Evolutionary conservation across 2,329 filamentous ascomycete genomes (phyloP).

Genomic region (Laburnicola sp.): DNA sequence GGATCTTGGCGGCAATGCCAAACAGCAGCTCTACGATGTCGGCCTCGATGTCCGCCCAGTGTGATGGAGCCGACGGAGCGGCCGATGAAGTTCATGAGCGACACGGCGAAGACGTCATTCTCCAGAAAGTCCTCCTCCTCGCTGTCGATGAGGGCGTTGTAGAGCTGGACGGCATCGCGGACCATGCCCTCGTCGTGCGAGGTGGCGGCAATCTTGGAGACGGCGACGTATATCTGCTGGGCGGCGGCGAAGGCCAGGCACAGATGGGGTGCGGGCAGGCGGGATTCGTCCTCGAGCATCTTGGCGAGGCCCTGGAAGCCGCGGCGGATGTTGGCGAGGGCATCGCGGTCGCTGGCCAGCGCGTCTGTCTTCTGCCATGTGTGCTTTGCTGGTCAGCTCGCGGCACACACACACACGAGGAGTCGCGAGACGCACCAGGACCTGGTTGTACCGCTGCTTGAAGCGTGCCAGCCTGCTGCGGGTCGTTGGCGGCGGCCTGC

Average conservation of each 20-base stretch:
- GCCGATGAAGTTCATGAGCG: slow-evolving; percentile 82
- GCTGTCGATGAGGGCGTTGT: slow-evolving; percentile 90
- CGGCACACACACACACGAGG: background rate
- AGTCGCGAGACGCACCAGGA: slow-evolving; percentile 53
- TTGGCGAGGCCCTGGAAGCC: slow-evolving; percentile 61
- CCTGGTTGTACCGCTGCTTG: slow-evolving; percentile 62
- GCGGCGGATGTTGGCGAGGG: slow-evolving; percentile 54
- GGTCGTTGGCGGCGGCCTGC: slow-evolving; percentile 55
- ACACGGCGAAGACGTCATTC: slow-evolving; percentile 80
- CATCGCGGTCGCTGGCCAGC: slow-evolving; percentile 55
- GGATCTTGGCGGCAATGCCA: slow-evolving; percentile 94
- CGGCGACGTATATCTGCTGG: slow-evolving; percentile 85
- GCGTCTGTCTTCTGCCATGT: slow-evolving; percentile 62
- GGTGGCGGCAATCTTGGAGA: slow-evolving; percentile 84
- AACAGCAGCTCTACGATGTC: slow-evolving; percentile 92
- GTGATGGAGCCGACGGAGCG: slow-evolving; percentile 73
- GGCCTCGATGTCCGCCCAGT: slow-evolving; percentile 80
- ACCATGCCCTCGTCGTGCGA: slow-evolving; percentile 86
- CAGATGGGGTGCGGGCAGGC: slow-evolving; percentile 83
- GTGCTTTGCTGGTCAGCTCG: slow-evolving; percentile 49
- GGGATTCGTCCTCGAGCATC: slow-evolving; percentile 85
- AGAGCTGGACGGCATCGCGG: slow-evolving; percentile 80
- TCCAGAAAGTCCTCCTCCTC: slow-evolving; percentile 95
- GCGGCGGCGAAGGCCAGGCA: slow-evolving; percentile 85
- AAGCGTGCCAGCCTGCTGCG: slow-evolving; percentile 63